Conservation (phyloP, 2,329 filamentous ascomycete species). For the Aspergillus sp. region DNA sequence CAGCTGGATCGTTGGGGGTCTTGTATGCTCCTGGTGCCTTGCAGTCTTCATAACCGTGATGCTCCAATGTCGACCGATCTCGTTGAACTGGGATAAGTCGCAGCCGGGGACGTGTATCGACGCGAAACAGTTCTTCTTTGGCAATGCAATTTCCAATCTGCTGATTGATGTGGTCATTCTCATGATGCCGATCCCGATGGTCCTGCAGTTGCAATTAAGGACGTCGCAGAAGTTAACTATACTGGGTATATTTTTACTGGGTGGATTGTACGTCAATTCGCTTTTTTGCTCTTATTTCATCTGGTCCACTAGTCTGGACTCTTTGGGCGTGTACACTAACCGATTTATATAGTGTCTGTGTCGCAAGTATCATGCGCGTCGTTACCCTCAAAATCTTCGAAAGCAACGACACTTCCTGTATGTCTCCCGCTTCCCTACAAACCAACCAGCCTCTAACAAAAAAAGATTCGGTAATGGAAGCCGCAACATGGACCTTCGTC, state of each 20-base stretch:
- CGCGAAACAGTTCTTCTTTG: background rate
- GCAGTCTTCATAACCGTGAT: slow-evolving; percentile 1
- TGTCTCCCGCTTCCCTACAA: background rate
- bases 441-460: background rate
- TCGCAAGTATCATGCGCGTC: slow-evolving; percentile 3
- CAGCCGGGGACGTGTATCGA: background rate
- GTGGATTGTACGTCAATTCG: slow-evolving; percentile 1
- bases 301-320: too few relatives aligned
- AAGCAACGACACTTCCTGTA: background rate
- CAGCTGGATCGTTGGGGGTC: background rate
- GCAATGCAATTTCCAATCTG: background rate
- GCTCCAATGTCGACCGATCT: slow-evolving; percentile 1
- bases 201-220: background rate
- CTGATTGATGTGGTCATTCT: background rate
- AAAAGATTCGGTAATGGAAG: slow-evolving; percentile 2
- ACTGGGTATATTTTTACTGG: background rate
- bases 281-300: background rate
- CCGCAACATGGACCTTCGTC: slow-evolving; percentile 2
- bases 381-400: background rate
- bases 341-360: background rate
- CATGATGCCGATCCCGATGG: background rate
- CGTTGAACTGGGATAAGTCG: slow-evolving; percentile 2
- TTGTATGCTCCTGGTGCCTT: background rate
- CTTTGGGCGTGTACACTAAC: background rate
- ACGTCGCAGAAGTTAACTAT: background rate